Conservation (phyloP, 164 flowering plant species). For the Nymphaea colorata region DNA sequence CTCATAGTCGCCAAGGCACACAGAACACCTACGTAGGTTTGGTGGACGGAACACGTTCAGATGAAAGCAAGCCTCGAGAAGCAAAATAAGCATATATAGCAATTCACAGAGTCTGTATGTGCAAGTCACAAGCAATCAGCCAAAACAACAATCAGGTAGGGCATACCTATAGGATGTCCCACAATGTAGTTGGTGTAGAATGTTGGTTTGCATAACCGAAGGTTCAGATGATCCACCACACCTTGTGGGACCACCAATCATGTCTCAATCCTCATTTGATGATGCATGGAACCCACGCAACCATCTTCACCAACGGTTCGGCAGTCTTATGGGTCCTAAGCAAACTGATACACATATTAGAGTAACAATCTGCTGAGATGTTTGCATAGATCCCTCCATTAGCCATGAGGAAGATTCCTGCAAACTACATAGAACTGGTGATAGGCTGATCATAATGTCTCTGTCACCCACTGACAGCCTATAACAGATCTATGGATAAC, state of each 20-base stretch:
- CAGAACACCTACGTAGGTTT: constrained; percentile 52
- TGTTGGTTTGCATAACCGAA: not conserved
- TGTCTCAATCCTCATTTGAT: not conserved
- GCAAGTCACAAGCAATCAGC: not conserved
- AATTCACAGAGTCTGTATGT: not conserved
- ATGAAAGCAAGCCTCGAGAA: not conserved
- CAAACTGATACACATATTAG: not conserved
- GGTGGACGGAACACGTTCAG: not conserved
- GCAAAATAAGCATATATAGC: not conserved
- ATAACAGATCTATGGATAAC: no score
- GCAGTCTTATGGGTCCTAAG: not conserved
- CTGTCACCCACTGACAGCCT: no score
- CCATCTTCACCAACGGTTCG: not conserved
- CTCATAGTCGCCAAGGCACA: constrained; percentile 75
- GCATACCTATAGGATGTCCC: not conserved
- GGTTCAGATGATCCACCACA: not conserved
- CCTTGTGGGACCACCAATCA: not conserved
- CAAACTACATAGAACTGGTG: no score
- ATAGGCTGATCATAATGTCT: no score
- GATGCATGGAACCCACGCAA: not conserved
- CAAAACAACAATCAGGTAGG: not conserved
- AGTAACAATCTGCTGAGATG: not conserved
- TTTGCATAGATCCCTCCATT: not conserved
- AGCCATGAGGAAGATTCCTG: no score
- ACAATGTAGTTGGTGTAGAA: not conserved